phyloP scores from a whole-genome alignment of 345 rosid genomes.

The Eucalyptus globulus region DNA sequence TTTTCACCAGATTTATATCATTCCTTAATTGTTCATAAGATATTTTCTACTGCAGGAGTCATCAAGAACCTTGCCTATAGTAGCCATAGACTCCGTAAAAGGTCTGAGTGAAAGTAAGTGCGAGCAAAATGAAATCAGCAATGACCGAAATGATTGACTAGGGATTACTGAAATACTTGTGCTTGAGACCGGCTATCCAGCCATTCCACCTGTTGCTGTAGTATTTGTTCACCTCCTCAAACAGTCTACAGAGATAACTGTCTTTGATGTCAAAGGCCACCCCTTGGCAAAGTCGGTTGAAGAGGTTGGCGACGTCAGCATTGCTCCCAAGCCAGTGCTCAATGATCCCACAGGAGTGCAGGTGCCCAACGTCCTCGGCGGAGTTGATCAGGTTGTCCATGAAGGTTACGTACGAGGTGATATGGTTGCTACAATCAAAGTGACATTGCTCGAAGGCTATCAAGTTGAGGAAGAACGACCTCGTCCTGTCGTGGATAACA shows the following conservation, averaged over 20 bases:
- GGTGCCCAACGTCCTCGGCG: slow-evolving; percentile 59
- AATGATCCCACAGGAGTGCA: slow-evolving; percentile 51
- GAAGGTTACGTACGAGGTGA: slow-evolving; percentile 75
- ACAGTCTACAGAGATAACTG: slow-evolving; percentile 51
- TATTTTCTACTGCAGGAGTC: rapidly evolving
- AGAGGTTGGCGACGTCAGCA: slow-evolving; percentile 65
- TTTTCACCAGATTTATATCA: too few species aligned
- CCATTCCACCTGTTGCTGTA: slow-evolving; percentile 45
- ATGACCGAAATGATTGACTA: slow-evolving; percentile 20
- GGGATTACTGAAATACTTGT: slow-evolving; percentile 31
- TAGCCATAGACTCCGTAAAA: slow-evolving; percentile 52
- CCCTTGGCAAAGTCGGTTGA: slow-evolving; percentile 70
- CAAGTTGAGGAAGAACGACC: slow-evolving; percentile 45
- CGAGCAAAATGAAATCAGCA: slow-evolving; percentile 49
- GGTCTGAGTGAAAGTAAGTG: slow-evolving; percentile 63
- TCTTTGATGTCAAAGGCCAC: slow-evolving; percentile 57
- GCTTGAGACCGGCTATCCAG: slow-evolving; percentile 63
- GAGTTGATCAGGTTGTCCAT: slow-evolving; percentile 89
- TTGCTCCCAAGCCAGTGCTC: slow-evolving; percentile 92
- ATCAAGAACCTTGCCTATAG: slow-evolving; percentile 6
- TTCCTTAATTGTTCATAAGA: too few species aligned
- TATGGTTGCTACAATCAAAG: slow-evolving; percentile 51
- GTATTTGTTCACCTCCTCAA: slow-evolving; percentile 41
- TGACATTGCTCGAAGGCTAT: too few species aligned
- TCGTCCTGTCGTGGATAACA: slow-evolving; percentile 70